phyloP scores from a whole-genome alignment of 73 alveolate species.

The Symbiodinium natans region DNA sequence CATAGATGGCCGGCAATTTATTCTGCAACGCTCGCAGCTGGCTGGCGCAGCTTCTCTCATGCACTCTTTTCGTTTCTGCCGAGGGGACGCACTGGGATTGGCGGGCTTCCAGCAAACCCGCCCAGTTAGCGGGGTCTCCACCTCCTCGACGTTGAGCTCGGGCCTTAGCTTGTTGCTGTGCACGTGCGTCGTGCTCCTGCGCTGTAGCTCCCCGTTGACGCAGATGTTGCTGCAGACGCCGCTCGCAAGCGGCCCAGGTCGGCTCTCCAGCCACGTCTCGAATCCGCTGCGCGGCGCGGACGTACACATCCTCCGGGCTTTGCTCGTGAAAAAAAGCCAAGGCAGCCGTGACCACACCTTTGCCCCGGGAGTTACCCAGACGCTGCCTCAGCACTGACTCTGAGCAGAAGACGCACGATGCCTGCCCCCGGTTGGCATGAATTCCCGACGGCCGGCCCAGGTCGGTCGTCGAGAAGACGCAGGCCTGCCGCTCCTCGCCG shows the following conservation, averaged over 20 bases:
- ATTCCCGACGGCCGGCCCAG: neutral
- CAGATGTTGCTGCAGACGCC: neutral
- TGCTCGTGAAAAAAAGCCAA: neutral
- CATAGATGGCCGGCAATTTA: neutral
- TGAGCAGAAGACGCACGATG: neutral
- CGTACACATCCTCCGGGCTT: neutral
- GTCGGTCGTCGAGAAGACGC: neutral
- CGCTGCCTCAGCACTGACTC: neutral
- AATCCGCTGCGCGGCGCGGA: neutral
- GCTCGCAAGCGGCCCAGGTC: neutral
- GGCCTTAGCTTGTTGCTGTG: neutral
- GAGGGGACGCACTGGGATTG: neutral
- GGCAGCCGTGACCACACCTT: neutral
- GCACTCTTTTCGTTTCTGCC: neutral
- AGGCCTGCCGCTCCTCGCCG: neutral
- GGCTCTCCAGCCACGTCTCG: neutral
- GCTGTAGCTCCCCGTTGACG: neutral
- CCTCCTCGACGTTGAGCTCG: neutral
- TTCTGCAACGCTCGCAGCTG: neutral
- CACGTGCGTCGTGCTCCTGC: neutral
- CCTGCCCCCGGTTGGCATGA: neutral
- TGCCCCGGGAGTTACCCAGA: neutral
- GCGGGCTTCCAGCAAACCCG: neutral
- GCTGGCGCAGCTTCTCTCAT: neutral
- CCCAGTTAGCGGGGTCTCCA: neutral